A percentile compares a stretch with the other conserved stretches of the same genome.
Evolutionary conservation across 768 basidiomycete species (phyloP).

Genomic region (Naganishia vishniacii): DNA sequence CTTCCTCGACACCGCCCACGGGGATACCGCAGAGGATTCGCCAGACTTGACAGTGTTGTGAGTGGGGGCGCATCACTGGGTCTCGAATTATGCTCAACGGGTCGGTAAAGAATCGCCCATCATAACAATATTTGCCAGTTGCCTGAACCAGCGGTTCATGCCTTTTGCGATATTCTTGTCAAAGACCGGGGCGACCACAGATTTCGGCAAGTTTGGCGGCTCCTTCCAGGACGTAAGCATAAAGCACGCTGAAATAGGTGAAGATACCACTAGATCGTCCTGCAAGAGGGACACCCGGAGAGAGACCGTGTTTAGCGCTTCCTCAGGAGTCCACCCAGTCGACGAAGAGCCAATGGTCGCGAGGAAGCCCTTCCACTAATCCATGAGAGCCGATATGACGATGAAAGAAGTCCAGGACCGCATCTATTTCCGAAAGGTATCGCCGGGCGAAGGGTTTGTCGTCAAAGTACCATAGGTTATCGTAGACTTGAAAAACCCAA

Average conservation of each 20-base stretch:
- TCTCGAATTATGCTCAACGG: neutral
- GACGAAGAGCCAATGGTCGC: slow-evolving; percentile 34
- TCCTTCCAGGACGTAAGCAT: slow-evolving; percentile 23
- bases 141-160: slow-evolving; percentile 18
- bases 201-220: slow-evolving; percentile 21
- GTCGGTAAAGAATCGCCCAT: slow-evolving; percentile 29
- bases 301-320: slow-evolving; percentile 26
- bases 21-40: slow-evolving; percentile 22
- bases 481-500: slow-evolving; percentile 32
- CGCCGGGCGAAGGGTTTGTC: slow-evolving; percentile 27
- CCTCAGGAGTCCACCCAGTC: slow-evolving; percentile 33
- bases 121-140: slow-evolving; percentile 29
- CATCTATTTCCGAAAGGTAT: slow-evolving; percentile 30
- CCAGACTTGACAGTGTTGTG: slow-evolving; percentile 30
- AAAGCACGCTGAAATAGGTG: slow-evolving; percentile 29
- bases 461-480: slow-evolving; percentile 31
- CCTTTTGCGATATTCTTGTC: slow-evolving; percentile 19
- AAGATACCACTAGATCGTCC: slow-evolving; percentile 27
- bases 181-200: neutral
- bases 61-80: slow-evolving; percentile 1
- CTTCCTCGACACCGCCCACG: slow-evolving; percentile 5
- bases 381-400: slow-evolving; percentile 30
- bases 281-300: slow-evolving; percentile 30
- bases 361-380: slow-evolving; percentile 29
- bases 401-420: slow-evolving; percentile 34